Conservation (phyloP, 441 rosid species). For the Pelargonium citronellum region DNA sequence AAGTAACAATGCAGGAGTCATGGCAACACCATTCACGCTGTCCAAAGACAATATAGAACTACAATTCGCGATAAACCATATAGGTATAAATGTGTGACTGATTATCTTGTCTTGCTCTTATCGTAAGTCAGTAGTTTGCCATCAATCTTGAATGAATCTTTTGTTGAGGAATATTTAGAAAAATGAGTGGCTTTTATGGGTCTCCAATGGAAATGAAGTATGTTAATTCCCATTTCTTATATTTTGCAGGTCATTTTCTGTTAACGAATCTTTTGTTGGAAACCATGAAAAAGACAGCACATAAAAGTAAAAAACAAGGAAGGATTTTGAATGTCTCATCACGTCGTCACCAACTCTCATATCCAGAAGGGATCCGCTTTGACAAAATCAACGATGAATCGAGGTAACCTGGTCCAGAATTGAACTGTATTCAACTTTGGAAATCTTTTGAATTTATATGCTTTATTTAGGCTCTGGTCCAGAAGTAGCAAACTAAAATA, state of each 20-base stretch:
- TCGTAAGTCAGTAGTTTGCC: neutral
- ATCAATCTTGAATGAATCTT: neutral
- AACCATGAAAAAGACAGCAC: conserved; percentile 28
- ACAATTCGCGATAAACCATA: conserved; percentile 28
- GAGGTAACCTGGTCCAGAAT: conserved; percentile 8
- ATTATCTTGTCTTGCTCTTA: neutral
- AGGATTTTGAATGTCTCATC: conserved; percentile 28
- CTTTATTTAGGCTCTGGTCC: neutral
- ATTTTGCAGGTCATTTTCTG: conserved; percentile 28
- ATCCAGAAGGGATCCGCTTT: conserved; percentile 25
- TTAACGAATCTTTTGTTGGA: conserved; percentile 28
- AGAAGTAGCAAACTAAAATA: neutral
- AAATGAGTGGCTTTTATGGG: neutral
- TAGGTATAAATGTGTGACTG: conserved; percentile 13
- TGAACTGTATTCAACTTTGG: neutral
- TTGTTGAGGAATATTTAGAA: neutral
- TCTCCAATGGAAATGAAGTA: neutral
- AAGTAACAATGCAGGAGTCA: conserved; percentile 32
- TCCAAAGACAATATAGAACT: conserved; percentile 31
- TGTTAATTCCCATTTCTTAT: neutral
- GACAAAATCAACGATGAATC: conserved; percentile 20
- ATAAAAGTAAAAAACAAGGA: conserved; percentile 19
- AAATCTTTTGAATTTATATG: neutral
- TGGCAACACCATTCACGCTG: conserved; percentile 22
- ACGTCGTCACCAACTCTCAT: conserved; percentile 20